phyloP scores from a whole-genome alignment of 345 rosid genomes.

The Brassica cretica region DNA sequence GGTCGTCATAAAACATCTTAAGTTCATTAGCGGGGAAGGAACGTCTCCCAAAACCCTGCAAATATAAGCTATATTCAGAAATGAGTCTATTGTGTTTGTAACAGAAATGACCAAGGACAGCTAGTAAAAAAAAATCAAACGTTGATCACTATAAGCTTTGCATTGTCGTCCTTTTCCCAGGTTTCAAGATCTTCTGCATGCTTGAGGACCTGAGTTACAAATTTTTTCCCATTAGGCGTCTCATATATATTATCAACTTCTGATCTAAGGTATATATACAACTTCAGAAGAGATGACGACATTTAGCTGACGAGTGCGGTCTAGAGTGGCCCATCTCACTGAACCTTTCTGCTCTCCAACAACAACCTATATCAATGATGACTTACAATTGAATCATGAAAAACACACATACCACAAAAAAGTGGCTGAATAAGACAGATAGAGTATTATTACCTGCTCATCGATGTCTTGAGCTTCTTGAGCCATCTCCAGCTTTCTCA shows the following conservation, averaged over 20 bases:
- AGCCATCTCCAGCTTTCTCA: slow-evolving; percentile 38
- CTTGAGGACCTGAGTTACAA: slow-evolving; percentile 56
- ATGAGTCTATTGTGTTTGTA: background rate
- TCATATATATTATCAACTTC: background rate
- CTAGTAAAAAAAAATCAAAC: slow-evolving; percentile 33
- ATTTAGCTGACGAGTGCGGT: slow-evolving; percentile 85
- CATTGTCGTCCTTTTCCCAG: slow-evolving; percentile 74
- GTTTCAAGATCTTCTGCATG: slow-evolving; percentile 73
- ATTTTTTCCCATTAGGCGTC: background rate
- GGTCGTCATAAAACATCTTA: slow-evolving; percentile 80
- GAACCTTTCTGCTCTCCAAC: slow-evolving; percentile 60
- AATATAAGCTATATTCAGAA: background rate
- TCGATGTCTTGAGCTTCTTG: slow-evolving; percentile 36
- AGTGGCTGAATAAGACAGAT: background rate
- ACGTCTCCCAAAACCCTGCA: slow-evolving; percentile 79
- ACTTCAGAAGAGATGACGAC: slow-evolving; percentile 69
- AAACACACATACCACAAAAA: slow-evolving; percentile 1
- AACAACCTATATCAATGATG: slow-evolving; percentile 58
- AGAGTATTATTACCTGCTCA: slow-evolving; percentile 34
- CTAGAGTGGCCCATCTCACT: slow-evolving; percentile 63
- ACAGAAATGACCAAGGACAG: background rate
- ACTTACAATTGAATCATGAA: background rate
- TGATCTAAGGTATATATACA: slow-evolving; percentile 41
- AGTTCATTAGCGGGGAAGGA: slow-evolving; percentile 97
- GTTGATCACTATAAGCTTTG: slow-evolving; percentile 70